These are phyloP conservation scores for Choanephora cucurbitarum DNA, from an alignment of 371 early-diverging fungal species.

Conservation along the genomic window DNA sequence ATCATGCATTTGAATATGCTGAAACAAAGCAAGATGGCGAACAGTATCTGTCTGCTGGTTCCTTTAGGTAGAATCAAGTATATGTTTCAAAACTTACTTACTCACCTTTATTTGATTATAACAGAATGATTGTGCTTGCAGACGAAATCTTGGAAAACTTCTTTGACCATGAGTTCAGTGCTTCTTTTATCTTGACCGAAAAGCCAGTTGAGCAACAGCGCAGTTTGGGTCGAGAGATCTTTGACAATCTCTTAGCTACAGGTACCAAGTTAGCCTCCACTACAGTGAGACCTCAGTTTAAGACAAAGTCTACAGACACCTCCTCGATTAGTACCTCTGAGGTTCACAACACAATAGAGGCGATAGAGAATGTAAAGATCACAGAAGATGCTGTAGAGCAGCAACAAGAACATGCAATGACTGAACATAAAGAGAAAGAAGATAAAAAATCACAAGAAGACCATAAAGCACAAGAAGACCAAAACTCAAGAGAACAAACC, in stretches of 20 bases:
- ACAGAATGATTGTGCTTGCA: conserved; percentile 72
- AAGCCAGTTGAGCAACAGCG: conserved; percentile 60
- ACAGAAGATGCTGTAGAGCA: conserved; percentile 3
- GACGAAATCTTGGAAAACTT: conserved; percentile 73
- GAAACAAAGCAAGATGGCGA: conserved; percentile 40
- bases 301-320: conserved; percentile 7
- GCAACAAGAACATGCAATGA: neutral
- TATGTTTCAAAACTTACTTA: too few relatives aligned
- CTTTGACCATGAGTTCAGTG: conserved; percentile 67
- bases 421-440: conserved; percentile 11
- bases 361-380: conserved; percentile 7
- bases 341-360: conserved; percentile 14
- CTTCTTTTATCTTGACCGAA: conserved; percentile 66
- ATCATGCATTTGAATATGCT: conserved; percentile 68
- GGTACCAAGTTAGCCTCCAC: conserved; percentile 40
- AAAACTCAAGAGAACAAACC: too few relatives aligned
- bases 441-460: conserved; percentile 8
- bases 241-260: conserved; percentile 53
- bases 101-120: too few relatives aligned
- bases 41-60: conserved; percentile 39
- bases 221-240: conserved; percentile 59
- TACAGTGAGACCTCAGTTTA: conserved; percentile 28
- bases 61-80: conserved; percentile 35
- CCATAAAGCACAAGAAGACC: neutral
- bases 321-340: conserved; percentile 18